Base-by-base conservation (phyloP, 192 early-diverging fungal genomes). In the Phycomyces nitens region DNA sequence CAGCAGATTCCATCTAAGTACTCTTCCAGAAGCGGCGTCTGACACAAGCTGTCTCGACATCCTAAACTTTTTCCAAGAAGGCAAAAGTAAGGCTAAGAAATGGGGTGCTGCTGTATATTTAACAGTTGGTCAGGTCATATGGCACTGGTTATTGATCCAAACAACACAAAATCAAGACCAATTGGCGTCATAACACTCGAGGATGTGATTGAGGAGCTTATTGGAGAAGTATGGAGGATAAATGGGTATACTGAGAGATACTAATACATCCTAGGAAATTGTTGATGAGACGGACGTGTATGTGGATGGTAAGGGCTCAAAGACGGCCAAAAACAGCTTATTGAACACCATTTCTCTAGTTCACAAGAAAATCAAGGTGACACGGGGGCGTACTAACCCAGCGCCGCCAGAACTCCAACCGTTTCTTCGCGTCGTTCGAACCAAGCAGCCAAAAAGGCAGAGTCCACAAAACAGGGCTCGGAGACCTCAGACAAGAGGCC, bases 121-220 rank as follows among this genome's bases (percentile, higher is more conserved):
- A n/a, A n/a, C n/a, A n/a, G n/a, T n/a, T n/a, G n/a, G n/a, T n/a
- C n/a, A 76, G 75, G 75, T 53, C 89, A 92, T 63, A 84, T 92
- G 87, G 89, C 88, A 4, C 77, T 88, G 27, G 83, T 88, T 14
- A 52, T 65, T 0, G 65, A 64, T n/a, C 62, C 76, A 63, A 78
- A 76, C 42, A 71, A 82, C 20, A 53, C 76, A 72, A 66, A 77
- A 9, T 73, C 80, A 1, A 74, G 71, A 9, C 81, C 84, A 2
- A 71, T 89, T n/a, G 89, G 89, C 22, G 83, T 89, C 12, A 84
- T 91, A 26, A 89, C 89, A 0, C 71, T 91, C n/a, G 89, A 91
- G 60, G 89, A 91, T 66, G 85, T 91, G 21, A 91, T 91, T 62
- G 90, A 92, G 69, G 88, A 90, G 65, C 74, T 92, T 26, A 85